Evolutionary conservation across 2,329 filamentous ascomycete genomes (phyloP).

Genomic region (Gremmenia infestans): DNA sequence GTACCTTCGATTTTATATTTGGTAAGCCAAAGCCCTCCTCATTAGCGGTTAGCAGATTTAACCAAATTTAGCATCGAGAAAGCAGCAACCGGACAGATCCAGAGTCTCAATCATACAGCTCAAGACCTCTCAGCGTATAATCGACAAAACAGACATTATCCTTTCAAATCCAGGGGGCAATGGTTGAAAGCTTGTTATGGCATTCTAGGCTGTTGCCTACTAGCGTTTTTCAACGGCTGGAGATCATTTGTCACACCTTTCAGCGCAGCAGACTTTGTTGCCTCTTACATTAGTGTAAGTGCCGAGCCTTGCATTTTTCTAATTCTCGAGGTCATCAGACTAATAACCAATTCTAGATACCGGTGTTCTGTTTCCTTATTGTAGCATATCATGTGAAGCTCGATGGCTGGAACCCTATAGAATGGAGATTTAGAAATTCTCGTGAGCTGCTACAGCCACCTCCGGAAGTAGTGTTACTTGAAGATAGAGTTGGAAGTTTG

Average conservation of each 20-base stretch:
- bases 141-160: conserved; percentile 7
- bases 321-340: neutral
- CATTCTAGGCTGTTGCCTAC: conserved; percentile 7
- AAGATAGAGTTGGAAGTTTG: neutral
- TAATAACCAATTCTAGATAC: neutral
- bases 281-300: conserved; percentile 12
- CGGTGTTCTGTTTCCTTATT: neutral
- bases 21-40: conserved; percentile 4
- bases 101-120: neutral
- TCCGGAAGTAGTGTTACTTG: neutral
- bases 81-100: neutral
- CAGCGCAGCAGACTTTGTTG: conserved; percentile 10
- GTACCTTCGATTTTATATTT: conserved; percentile 31
- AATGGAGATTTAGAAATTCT: neutral
- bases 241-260: conserved; percentile 13
- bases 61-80: conserved; percentile 1
- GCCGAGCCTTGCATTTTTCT: neutral
- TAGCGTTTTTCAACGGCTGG: conserved; percentile 14
- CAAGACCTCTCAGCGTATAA: conserved; percentile 1
- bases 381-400: conserved; percentile 4
- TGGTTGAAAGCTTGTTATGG: conserved; percentile 14
- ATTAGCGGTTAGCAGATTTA: neutral
- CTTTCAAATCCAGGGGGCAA: conserved; percentile 14
- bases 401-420: neutral
- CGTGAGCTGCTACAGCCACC: neutral